phyloP scores from a whole-genome alignment of 2,329 filamentous ascomycete genomes.

The Penicillium brevicompactum region DNA sequence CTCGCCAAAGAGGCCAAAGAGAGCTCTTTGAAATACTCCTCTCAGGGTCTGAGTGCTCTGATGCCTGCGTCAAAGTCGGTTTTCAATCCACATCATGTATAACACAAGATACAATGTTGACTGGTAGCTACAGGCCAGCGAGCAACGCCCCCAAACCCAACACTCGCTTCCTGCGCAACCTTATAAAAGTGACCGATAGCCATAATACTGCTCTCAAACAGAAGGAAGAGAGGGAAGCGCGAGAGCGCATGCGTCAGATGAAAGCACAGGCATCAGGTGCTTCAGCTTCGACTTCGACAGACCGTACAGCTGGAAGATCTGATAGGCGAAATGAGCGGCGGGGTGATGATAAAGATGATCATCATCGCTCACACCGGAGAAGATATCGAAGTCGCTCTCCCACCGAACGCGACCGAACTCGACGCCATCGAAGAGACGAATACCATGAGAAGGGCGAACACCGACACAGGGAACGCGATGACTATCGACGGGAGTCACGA shows the following conservation, averaged over 20 bases:
- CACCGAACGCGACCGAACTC: slow-evolving; percentile 25
- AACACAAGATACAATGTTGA: neutral
- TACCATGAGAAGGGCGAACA: slow-evolving; percentile 20
- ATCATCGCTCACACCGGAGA: slow-evolving; percentile 29
- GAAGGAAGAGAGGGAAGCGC: slow-evolving; percentile 79
- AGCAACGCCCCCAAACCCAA: slow-evolving; percentile 81
- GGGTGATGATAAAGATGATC: slow-evolving; percentile 23
- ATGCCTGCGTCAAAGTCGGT: slow-evolving; percentile 54
- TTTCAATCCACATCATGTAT: neutral
- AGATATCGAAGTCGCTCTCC: slow-evolving; percentile 34
- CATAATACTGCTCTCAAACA: slow-evolving; percentile 87
- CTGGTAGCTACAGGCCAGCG: slow-evolving; percentile 53
- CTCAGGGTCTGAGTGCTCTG: slow-evolving; percentile 72
- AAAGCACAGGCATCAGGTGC: slow-evolving; percentile 37
- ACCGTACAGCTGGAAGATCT: slow-evolving; percentile 41
- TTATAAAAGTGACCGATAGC: slow-evolving; percentile 82
- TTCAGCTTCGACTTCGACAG: slow-evolving; percentile 18
- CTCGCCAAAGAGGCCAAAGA: slow-evolving; percentile 77
- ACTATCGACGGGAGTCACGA: slow-evolving; percentile 15
- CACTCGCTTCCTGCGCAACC: slow-evolving; percentile 81
- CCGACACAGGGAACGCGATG: slow-evolving; percentile 16
- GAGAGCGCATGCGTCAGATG: slow-evolving; percentile 67
- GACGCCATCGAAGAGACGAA: slow-evolving; percentile 27
- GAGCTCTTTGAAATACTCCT: slow-evolving; percentile 71
- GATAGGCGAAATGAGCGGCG: slow-evolving; percentile 21